These are phyloP conservation scores for Vaccinium macrocarpon DNA, from an alignment of 148 eudicot genomes.

Conservation along the genomic window DNA sequence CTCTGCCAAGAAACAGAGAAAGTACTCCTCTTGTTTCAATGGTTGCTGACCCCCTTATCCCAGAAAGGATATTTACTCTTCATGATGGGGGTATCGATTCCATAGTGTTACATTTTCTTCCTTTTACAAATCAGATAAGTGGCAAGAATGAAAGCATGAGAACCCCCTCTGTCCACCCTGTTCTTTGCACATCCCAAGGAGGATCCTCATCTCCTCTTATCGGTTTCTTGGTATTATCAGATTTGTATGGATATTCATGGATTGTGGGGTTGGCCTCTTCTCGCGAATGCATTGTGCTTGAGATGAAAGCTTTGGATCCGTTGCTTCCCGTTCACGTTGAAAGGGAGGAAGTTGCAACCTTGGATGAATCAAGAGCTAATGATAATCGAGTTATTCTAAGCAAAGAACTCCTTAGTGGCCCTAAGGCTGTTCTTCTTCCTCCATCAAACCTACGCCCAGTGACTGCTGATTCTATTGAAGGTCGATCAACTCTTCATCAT, in stretches of 20 bases:
- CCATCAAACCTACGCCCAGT: slow-evolving; percentile 59
- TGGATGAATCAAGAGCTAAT: slow-evolving; percentile 37
- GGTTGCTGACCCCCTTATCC: slow-evolving; percentile 72
- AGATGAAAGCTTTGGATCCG: slow-evolving; percentile 75
- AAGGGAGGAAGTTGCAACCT: slow-evolving; percentile 28
- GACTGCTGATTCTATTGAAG: slow-evolving; percentile 89
- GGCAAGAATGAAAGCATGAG: slow-evolving; percentile 61
- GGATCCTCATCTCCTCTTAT: slow-evolving; percentile 43
- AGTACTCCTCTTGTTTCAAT: slow-evolving; percentile 46
- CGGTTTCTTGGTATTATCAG: slow-evolving; percentile 76
- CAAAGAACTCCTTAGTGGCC: slow-evolving; percentile 86
- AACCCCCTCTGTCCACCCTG: slow-evolving; percentile 76
- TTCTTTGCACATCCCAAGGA: slow-evolving; percentile 59
- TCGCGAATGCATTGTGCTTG: slow-evolving; percentile 68
- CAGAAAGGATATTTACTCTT: slow-evolving; percentile 75
- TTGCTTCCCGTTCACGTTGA: slow-evolving; percentile 54
- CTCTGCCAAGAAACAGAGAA: slow-evolving; percentile 48
- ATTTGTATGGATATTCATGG: slow-evolving; percentile 94
- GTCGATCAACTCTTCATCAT: slow-evolving; percentile 83
- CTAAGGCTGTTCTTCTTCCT: slow-evolving; percentile 71
- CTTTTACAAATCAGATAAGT: slow-evolving; percentile 71
- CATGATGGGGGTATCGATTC: slow-evolving; percentile 89
- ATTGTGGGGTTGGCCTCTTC: slow-evolving; percentile 66
- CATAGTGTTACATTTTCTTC: slow-evolving; percentile 89
- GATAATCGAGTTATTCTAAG: slow-evolving; percentile 64